Evolutionary conservation across 2,329 filamentous ascomycete genomes (phyloP).

Genomic region (Tympanopsis confertula): DNA sequence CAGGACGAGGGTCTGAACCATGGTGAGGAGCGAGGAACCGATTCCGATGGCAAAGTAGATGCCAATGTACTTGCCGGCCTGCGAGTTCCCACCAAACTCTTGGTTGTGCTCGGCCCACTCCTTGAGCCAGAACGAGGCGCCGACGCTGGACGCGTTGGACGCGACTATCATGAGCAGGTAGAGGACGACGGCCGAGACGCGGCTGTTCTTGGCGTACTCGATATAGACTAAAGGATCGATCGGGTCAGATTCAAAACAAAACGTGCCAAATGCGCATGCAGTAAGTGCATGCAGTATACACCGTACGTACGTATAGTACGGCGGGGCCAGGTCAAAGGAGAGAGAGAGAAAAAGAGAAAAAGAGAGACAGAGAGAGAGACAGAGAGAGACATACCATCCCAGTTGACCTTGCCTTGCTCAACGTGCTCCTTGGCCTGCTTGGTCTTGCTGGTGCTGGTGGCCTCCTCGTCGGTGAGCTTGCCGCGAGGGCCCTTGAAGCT

Average conservation of each 20-base stretch:
- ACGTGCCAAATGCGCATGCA: too few species aligned
- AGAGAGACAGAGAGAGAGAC: background rate
- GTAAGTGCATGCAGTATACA: conserved; percentile 8
- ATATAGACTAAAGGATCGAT: conserved; percentile 62
- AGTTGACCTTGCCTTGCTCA: conserved; percentile 96
- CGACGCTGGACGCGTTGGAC: conserved; percentile 72
- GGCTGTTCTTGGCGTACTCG: conserved; percentile 92
- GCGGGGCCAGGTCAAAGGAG: too few species aligned
- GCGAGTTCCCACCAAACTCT: conserved; percentile 50
- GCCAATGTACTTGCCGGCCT: conserved; percentile 82
- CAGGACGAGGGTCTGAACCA: conserved; percentile 82
- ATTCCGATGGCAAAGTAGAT: conserved; percentile 93
- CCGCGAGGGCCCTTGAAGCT: conserved; percentile 80
- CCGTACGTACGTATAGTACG: too few species aligned
- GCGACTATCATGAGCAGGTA: conserved; percentile 70
- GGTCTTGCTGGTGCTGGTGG: conserved; percentile 56
- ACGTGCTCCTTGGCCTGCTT: conserved; percentile 78
- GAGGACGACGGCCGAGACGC: conserved; percentile 68
- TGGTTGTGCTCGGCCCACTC: conserved; percentile 78
- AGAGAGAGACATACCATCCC: conserved; percentile 39
- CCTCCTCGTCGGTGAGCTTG: conserved; percentile 75
- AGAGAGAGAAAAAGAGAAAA: too few species aligned
- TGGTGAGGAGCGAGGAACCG: conserved; percentile 72
- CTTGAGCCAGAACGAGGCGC: conserved; percentile 74
- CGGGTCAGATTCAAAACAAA: too few species aligned